A percentile compares a stretch with the other conserved stretches of the same genome.
Evolutionary conservation across 164 flowering plant species (phyloP).

Genomic region (Piper longum): DNA sequence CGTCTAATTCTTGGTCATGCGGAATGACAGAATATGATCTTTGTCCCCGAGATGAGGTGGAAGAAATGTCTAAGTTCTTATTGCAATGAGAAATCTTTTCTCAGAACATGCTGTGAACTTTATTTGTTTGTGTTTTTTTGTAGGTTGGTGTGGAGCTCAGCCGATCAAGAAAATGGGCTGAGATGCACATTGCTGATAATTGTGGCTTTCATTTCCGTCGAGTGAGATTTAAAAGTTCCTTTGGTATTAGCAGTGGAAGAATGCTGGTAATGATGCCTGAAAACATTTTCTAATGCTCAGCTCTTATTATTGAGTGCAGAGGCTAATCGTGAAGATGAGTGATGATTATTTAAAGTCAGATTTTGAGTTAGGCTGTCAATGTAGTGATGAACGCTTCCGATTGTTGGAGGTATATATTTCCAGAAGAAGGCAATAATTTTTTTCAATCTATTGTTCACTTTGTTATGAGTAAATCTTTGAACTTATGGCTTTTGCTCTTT

Average conservation of each 20-base stretch:
- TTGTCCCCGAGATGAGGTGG: too few species aligned
- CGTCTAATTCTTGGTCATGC: too few species aligned
- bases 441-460: neutral
- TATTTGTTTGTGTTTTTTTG: neutral
- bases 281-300: neutral
- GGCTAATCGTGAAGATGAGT: conserved; percentile 36
- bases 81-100: neutral
- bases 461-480: neutral
- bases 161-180: conserved; percentile 63
- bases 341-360: conserved; percentile 15
- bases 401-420: conserved; percentile 55
- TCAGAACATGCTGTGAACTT: conserved; percentile 1
- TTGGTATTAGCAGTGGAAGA: too few species aligned
- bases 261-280: neutral
- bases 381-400: conserved; percentile 12
- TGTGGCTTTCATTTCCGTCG: conserved; percentile 81
- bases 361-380: conserved; percentile 5
- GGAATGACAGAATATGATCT: too few species aligned
- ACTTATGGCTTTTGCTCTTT: neutral
- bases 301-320: conserved; percentile 30
- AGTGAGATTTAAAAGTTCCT: conserved; percentile 28
- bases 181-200: conserved; percentile 73
- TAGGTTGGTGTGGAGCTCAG: conserved; percentile 51
- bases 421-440: neutral
- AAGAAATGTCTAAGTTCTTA: neutral